Evolutionary conservation across 2,329 filamentous ascomycete genomes (phyloP).

Genomic region (Hymenoscyphus infarciens): DNA sequence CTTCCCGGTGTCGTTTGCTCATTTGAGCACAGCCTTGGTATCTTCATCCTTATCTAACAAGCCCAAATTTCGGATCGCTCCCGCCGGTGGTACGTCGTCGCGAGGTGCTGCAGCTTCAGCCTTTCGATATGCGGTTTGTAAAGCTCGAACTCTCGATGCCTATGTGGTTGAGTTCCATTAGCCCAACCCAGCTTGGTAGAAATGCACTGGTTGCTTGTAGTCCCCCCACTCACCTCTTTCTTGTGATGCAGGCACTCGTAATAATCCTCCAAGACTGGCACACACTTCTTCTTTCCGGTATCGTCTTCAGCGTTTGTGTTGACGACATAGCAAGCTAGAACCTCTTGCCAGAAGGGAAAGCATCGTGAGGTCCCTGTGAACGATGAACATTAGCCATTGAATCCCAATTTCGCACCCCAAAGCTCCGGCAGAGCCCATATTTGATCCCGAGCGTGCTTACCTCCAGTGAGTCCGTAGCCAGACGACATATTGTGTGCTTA

Average conservation of each 20-base stretch:
- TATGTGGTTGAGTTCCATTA: slow-evolving; percentile 6
- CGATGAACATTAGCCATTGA: slow-evolving; percentile 27
- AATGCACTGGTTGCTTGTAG: no score
- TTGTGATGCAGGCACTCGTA: slow-evolving; percentile 98
- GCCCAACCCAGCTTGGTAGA: slow-evolving; percentile 1
- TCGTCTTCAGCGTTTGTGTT: slow-evolving; percentile 79
- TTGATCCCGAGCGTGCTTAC: slow-evolving; percentile 45
- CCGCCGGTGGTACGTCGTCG: slow-evolving; percentile 77
- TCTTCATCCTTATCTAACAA: slow-evolving; percentile 82
- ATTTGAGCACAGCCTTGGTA: slow-evolving; percentile 53
- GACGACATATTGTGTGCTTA: slow-evolving; percentile 61
- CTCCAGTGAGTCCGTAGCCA: slow-evolving; percentile 77
- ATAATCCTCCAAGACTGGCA: slow-evolving; percentile 86
- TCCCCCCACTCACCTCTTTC: slow-evolving; percentile 71
- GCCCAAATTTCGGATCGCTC: slow-evolving; percentile 83
- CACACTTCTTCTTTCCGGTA: slow-evolving; percentile 83
- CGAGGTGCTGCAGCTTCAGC: slow-evolving; percentile 69
- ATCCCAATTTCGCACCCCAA: not conserved
- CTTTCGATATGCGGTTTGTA: slow-evolving; percentile 84
- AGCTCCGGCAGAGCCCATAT: not conserved
- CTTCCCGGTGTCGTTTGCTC: slow-evolving; percentile 17
- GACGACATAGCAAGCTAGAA: slow-evolving; percentile 96
- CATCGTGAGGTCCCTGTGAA: slow-evolving; percentile 57
- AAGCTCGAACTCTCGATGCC: slow-evolving; percentile 72
- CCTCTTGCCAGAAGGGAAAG: slow-evolving; percentile 99